Evolutionary conservation across 129 eudicot genomes (phyloP).

Genomic region (Scalesia atractyloides): DNA sequence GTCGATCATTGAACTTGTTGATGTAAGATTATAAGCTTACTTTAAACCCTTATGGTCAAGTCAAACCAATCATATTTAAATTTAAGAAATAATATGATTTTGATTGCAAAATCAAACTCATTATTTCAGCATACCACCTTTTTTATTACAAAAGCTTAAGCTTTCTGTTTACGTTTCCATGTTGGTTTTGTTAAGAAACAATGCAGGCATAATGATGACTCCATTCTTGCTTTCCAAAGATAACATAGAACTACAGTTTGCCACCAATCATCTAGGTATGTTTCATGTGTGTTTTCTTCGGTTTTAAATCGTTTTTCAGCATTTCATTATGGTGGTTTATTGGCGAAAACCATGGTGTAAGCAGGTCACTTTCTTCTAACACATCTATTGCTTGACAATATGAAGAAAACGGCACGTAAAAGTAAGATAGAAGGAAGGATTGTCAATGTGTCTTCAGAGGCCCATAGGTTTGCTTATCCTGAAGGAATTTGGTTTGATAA

Average conservation of each 20-base stretch:
- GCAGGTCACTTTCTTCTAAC: conserved; percentile 81
- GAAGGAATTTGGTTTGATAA: conserved; percentile 72
- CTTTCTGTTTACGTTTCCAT: neutral
- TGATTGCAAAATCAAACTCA: neutral
- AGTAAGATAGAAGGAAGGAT: conserved; percentile 70
- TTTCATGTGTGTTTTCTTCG: neutral
- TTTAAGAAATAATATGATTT: neutral
- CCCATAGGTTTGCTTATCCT: conserved; percentile 50
- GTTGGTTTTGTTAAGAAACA: conserved; percentile 52
- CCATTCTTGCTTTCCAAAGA: conserved; percentile 79
- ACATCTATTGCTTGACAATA: conserved; percentile 63
- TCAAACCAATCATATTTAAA: neutral
- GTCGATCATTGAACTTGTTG: conserved; percentile 68
- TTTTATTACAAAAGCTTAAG: neutral
- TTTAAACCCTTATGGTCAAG: too few species aligned
- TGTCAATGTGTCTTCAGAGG: conserved; percentile 73
- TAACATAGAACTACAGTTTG: conserved; percentile 83
- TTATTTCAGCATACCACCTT: too few species aligned
- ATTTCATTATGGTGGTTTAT: neutral
- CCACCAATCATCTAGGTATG: conserved; percentile 87
- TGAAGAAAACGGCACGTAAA: conserved; percentile 63
- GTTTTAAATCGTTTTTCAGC: neutral
- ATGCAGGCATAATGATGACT: conserved; percentile 90
- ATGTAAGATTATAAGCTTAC: conserved; percentile 68
- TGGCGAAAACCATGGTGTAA: neutral